A percentile compares a stretch with the other conserved stretches of the same genome.
These are phyloP conservation scores for Phytophthora pistaciae DNA, from an alignment of 352 stramenopile genomes.

Conservation along the genomic window DNA sequence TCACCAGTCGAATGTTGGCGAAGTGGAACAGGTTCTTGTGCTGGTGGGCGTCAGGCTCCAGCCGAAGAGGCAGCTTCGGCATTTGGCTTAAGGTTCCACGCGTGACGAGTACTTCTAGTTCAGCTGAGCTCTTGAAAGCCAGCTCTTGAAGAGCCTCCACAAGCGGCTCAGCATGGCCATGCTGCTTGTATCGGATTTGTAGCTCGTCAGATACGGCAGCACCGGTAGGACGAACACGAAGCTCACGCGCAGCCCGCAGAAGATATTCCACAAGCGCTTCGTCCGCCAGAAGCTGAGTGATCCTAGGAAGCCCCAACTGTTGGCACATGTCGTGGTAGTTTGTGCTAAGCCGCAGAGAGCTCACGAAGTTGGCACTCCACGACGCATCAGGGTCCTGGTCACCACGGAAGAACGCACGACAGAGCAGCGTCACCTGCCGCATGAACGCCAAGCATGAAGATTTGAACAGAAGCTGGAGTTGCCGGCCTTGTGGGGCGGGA, in stretches of 20 bases:
- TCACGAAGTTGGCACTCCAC: constrained; percentile 85
- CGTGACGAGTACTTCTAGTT: constrained; percentile 35
- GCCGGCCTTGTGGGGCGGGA: constrained; percentile 48
- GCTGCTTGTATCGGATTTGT: constrained; percentile 64
- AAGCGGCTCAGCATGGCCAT: constrained; percentile 56
- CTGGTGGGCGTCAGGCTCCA: constrained; percentile 45
- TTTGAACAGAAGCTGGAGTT: constrained; percentile 78
- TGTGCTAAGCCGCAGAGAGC: constrained; percentile 74
- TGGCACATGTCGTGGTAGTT: constrained; percentile 82
- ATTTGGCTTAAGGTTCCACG: constrained; percentile 61
- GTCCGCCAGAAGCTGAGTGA: constrained; percentile 67
- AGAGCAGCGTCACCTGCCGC: constrained; percentile 81
- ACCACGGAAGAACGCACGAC: constrained; percentile 79
- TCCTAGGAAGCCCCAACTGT: constrained; percentile 71
- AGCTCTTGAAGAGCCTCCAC: constrained; percentile 49
- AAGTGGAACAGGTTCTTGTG: constrained; percentile 57
- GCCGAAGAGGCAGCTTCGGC: constrained; percentile 63
- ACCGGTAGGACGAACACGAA: constrained; percentile 51
- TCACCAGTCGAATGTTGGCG: constrained; percentile 71
- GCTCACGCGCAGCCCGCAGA: constrained; percentile 56
- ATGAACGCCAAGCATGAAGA: constrained; percentile 80
- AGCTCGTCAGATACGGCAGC: constrained; percentile 57
- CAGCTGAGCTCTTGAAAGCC: constrained; percentile 5
- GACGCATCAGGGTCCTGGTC: constrained; percentile 80
- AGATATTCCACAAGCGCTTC: constrained; percentile 63